phyloP scores from a whole-genome alignment of 345 rosid genomes.

The Cardamine chenopodiifolia region DNA sequence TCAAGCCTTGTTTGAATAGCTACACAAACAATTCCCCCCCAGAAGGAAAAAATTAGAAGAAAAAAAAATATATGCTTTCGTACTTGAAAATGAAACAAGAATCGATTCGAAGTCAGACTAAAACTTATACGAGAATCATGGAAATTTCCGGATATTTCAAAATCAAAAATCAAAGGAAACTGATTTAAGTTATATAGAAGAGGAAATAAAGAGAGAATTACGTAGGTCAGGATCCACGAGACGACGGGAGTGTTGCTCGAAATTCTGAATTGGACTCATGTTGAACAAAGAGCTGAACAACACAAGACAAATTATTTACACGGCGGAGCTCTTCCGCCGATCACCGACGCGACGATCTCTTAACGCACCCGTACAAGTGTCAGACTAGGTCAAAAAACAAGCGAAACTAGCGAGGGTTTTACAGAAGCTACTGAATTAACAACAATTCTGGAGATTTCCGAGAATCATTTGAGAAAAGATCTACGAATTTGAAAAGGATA shows the following conservation, averaged over 20 bases:
- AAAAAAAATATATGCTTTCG: background rate
- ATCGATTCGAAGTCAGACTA: background rate
- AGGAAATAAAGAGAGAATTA: constrained; percentile 37
- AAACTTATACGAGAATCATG: background rate
- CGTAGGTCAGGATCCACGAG: constrained; percentile 81
- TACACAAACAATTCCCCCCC: constrained; percentile 41
- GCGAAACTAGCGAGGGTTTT: constrained; percentile 9
- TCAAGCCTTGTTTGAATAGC: constrained; percentile 77
- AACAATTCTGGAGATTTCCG: background rate
- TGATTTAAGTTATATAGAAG: background rate
- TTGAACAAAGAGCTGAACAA: constrained; percentile 31
- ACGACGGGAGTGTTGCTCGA: constrained; percentile 91
- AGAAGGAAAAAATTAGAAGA: background rate
- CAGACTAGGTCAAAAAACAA: constrained; percentile 34
- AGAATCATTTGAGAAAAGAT: background rate
- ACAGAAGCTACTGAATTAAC: constrained; percentile 14
- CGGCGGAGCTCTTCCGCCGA: constrained; percentile 23
- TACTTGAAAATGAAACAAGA: background rate
- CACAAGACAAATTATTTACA: constrained; percentile 6
- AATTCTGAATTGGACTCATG: constrained; percentile 97
- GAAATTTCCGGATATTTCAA: background rate
- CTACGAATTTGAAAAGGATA: background rate
- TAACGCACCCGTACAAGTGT: background rate
- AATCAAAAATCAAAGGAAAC: background rate
- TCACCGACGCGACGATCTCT: constrained; percentile 11